phyloP scores from a whole-genome alignment of 805 yeast genomes.

The Lachancea kluyveri region DNA sequence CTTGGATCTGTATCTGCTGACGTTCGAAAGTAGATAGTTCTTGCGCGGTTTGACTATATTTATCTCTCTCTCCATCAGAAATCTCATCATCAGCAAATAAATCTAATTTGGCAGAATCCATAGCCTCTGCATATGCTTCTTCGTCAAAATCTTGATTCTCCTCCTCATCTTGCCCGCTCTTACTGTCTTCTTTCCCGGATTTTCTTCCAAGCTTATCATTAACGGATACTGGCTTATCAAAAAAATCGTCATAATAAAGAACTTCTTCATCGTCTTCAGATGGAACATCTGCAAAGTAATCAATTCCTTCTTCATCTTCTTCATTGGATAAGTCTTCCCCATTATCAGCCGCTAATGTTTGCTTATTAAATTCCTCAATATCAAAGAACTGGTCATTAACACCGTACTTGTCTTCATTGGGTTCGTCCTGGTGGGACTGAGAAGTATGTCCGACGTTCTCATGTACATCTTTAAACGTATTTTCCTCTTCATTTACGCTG shows the following conservation, averaged over 20 bases:
- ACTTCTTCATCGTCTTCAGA: slow-evolving; percentile 51
- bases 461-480: too few species aligned
- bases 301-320: slow-evolving; percentile 44
- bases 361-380: slow-evolving; percentile 76
- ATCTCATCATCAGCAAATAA: slow-evolving; percentile 43
- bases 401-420: slow-evolving; percentile 42
- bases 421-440: slow-evolving; percentile 24
- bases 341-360: slow-evolving; percentile 58
- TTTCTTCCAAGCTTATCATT: slow-evolving; percentile 7
- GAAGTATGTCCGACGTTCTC: slow-evolving; percentile 22
- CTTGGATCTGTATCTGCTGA: slow-evolving; percentile 70
- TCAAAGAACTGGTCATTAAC: slow-evolving; percentile 81
- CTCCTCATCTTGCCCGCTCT: slow-evolving; percentile 11
- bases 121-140: slow-evolving; percentile 55
- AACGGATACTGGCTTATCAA: slow-evolving; percentile 35
- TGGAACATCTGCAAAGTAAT: slow-evolving; percentile 45
- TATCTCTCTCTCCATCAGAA: slow-evolving; percentile 22
- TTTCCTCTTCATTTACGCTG: slow-evolving; percentile 14
- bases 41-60: slow-evolving; percentile 15
- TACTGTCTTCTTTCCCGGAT: slow-evolving; percentile 7
- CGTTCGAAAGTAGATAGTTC: slow-evolving; percentile 69
- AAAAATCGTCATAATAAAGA: slow-evolving; percentile 62
- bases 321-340: slow-evolving; percentile 36
- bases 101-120: slow-evolving; percentile 57
- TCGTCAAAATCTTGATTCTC: slow-evolving; percentile 46